Evolutionary conservation across 768 basidiomycete species (phyloP).

Genomic region (Zangia roseola): DNA sequence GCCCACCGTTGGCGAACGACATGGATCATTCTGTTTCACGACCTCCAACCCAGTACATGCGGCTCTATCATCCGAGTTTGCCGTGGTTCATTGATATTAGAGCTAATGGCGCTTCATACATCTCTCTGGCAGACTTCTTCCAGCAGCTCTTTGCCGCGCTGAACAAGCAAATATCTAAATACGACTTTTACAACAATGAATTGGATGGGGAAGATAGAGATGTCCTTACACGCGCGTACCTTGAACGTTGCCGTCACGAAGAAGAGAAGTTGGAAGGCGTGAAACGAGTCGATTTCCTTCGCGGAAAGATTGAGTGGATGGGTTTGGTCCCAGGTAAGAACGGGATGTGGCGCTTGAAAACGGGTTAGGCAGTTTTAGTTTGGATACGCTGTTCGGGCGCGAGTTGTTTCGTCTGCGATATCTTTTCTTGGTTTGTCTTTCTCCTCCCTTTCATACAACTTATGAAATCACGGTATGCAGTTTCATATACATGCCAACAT

Average conservation of each 20-base stretch:
- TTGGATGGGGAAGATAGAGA: conserved; percentile 46
- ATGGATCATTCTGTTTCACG: conserved; percentile 53
- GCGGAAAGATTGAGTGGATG: conserved; percentile 47
- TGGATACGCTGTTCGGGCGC: not conserved
- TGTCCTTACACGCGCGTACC: conserved; percentile 44
- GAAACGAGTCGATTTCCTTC: conserved; percentile 59
- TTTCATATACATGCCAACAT: conserved; percentile 4
- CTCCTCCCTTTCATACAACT: not conserved
- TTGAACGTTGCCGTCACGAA: conserved; percentile 40
- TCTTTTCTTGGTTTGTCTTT: not conserved
- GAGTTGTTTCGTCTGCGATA: not conserved
- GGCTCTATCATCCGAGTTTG: conserved; percentile 53
- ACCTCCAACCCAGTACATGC: conserved; percentile 50
- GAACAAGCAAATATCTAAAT: conserved; percentile 41
- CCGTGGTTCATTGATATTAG: conserved; percentile 70
- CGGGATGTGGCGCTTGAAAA: conserved; percentile 68
- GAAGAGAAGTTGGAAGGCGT: conserved; percentile 44
- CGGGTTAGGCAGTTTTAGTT: conserved; percentile 28
- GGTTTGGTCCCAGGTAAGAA: conserved; percentile 53
- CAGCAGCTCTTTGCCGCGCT: conserved; percentile 44
- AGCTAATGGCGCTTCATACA: conserved; percentile 44
- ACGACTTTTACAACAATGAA: conserved; percentile 61
- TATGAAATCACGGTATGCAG: not conserved
- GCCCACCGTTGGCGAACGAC: conserved; percentile 46
- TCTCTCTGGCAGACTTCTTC: conserved; percentile 59